A percentile compares a stretch with the other conserved stretches of the same genome.
phyloP scores from a whole-genome alignment of 768 basidiomycete species.

The Coprinopsis cinerea region DNA sequence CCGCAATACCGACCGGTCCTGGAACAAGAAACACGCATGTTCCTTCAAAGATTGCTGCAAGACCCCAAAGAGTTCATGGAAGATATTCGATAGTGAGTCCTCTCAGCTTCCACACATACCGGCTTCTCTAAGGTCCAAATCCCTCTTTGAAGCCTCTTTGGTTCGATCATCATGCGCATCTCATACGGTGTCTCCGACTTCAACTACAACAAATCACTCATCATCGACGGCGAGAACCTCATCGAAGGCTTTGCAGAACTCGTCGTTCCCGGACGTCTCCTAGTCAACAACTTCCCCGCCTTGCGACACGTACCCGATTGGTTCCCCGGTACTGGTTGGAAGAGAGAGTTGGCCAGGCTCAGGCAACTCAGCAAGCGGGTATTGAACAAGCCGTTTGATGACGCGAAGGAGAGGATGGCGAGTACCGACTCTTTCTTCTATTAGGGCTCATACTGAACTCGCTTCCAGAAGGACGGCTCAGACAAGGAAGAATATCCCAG shows the following conservation, averaged over 20 bases:
- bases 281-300: slow-evolving; percentile 14
- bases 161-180: slow-evolving; percentile 15
- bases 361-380: not conserved
- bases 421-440: not conserved
- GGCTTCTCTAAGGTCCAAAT: not conserved
- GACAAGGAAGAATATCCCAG: not conserved
- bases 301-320: slow-evolving; percentile 29
- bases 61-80: not conserved
- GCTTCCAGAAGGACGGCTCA: too few species aligned
- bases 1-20: slow-evolving; percentile 7
- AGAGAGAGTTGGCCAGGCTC: slow-evolving; percentile 8
- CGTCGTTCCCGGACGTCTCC: slow-evolving; percentile 17
- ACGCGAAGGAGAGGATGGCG: slow-evolving; percentile 1
- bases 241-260: slow-evolving; percentile 18
- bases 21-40: not conserved
- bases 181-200: slow-evolving; percentile 24
- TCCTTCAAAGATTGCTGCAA: not conserved
- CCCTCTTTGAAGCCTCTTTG: not conserved
- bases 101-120: not conserved
- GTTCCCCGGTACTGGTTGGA: slow-evolving; percentile 34
- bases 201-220: slow-evolving; percentile 28
- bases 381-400: not conserved
- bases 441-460: not conserved
- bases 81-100: not conserved
- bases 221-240: slow-evolving; percentile 29